Base-by-base conservation (phyloP, 768 basidiomycete species). In the Lactifluus echinatus region DNA sequence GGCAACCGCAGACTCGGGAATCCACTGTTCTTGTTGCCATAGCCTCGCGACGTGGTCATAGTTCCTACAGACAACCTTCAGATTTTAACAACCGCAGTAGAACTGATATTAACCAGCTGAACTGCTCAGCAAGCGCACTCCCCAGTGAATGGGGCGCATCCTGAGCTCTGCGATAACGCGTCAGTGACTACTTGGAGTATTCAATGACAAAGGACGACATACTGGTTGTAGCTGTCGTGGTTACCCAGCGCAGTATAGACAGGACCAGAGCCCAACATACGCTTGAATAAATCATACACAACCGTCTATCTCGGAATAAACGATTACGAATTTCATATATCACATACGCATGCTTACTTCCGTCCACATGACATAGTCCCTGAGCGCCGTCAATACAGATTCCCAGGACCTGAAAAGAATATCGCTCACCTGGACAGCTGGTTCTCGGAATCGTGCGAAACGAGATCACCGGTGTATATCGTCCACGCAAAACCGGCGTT, bases 181-280 rank as follows among this genome's bases (percentile, higher is more conserved):
- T 24, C 15, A 55, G 45, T 5, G 23, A 37, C 14, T 45, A 42
- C 19, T 31, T 12, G 14, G 19, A 31, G 4, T 33, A 36, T n/a
- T 21, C 28, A 5, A 21, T 2, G 3, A 23, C 24, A 34, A 50
- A 21, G 24, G 28, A 31, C 23, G 8, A 64, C 78, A 29, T 59
- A 85, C 82, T 81, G 76, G 62, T 83, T 82, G 67, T 83, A 86
- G 40, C 76, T 82, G 66, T 90, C 87, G 63, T 90, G 87, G 66
- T 90, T 90, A 8, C 87, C 87, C 8, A 89, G 71, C 0, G 83
- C 79, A 28, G 84, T 81, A 61, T 89, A 90, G 2, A 89, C 78
- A n/a, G 87, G 85, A 0, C 85, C 84, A 14, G 77, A 73, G 15
- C 80, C 81, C 29, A 89, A 74, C 63, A 75, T 74, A 15, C 73